Evolutionary conservation across 768 basidiomycete species (phyloP).

Genomic region (Hortiboletus campestris): DNA sequence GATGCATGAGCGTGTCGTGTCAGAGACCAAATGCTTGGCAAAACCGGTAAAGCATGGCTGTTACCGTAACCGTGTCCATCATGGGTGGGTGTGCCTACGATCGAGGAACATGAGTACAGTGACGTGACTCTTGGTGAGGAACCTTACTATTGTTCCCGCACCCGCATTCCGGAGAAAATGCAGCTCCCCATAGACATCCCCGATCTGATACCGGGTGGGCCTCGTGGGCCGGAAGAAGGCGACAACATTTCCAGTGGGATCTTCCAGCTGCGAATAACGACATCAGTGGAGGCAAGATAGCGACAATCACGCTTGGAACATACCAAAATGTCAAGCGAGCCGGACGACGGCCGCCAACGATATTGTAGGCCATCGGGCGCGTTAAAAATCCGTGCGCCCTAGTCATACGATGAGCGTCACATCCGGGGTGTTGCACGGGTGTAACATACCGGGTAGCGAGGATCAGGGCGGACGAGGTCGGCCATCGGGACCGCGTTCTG

Average conservation of each 20-base stretch:
- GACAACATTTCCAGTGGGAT: conserved; percentile 63
- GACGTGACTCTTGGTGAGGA: conserved; percentile 20
- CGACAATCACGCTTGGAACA: conserved; percentile 25
- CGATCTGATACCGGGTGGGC: conserved; percentile 78
- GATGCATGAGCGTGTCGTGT: conserved; percentile 25
- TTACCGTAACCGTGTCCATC: conserved; percentile 86
- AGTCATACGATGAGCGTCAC: conserved; percentile 17
- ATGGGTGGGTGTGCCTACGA: conserved; percentile 80
- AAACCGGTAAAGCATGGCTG: conserved; percentile 83
- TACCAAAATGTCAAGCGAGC: conserved; percentile 59
- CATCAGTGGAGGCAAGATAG: conserved; percentile 4
- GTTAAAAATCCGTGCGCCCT: conserved; percentile 71
- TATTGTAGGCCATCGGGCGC: conserved; percentile 82
- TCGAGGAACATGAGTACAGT: conserved; percentile 22
- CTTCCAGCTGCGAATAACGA: conserved; percentile 59
- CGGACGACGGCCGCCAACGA: conserved; percentile 72
- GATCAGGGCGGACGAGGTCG: conserved; percentile 74
- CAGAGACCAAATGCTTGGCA: conserved; percentile 52
- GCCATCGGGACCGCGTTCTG: conserved; percentile 80
- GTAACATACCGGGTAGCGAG: conserved; percentile 54
- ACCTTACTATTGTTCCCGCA: conserved; percentile 72
- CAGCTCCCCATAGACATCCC: conserved; percentile 83
- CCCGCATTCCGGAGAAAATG: conserved; percentile 80
- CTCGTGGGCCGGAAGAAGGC: conserved; percentile 80
- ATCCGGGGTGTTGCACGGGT: conserved; percentile 9